Percentiles rank a stretch among this genome's conserved stretches.
phyloP scores from a whole-genome alignment of 1,284 basidiomycete genomes.

The Xerocomus amazonicus region DNA sequence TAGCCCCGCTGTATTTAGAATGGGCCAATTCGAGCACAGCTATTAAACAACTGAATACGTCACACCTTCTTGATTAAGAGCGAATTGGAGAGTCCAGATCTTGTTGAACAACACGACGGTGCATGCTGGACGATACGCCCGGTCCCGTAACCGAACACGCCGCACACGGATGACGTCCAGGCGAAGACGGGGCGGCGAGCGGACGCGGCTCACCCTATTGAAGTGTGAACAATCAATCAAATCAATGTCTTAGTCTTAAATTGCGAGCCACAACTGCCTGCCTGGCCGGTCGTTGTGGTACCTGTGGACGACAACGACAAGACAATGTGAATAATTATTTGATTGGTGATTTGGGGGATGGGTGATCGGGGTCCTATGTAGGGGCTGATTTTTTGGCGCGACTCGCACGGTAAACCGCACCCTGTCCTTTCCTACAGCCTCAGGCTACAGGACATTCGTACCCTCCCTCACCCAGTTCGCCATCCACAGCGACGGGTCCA shows the following conservation, averaged over 20 bases:
- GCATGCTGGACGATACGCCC: neutral
- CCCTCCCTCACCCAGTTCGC: conserved; percentile 27
- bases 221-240: neutral
- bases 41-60: neutral
- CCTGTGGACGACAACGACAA: too few relatives aligned
- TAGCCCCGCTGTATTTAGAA: too few relatives aligned
- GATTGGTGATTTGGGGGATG: conserved; percentile 9
- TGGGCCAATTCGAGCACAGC: too few relatives aligned
- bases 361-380: conserved; percentile 28
- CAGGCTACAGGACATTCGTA: conserved; percentile 34
- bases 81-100: too few relatives aligned
- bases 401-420: conserved; percentile 33
- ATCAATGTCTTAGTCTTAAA: too few relatives aligned
- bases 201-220: neutral
- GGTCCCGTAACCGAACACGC: conserved; percentile 5
- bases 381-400: conserved; percentile 33
- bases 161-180: conserved; percentile 5
- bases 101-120: neutral
- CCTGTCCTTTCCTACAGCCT: conserved; percentile 38
- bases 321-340: neutral
- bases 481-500: conserved; percentile 29
- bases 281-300: too few relatives aligned
- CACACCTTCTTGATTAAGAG: too few relatives aligned
- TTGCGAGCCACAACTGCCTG: too few relatives aligned
- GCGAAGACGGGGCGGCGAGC: neutral